These are phyloP conservation scores for Leccinum pseudoinsigne DNA, from an alignment of 1,284 basidiomycete species.

Conservation along the genomic window DNA sequence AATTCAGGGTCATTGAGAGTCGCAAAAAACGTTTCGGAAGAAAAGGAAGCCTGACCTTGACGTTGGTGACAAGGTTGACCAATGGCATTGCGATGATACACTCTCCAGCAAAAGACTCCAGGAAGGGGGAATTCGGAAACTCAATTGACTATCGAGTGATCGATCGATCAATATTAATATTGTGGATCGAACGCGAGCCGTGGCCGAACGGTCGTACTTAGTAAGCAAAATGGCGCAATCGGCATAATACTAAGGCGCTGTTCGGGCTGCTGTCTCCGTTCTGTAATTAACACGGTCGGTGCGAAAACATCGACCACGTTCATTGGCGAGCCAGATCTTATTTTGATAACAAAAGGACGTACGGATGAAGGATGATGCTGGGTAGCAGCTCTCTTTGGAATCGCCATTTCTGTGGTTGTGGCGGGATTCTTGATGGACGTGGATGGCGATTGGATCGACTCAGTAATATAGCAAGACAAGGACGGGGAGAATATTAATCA, in stretches of 20 bases:
- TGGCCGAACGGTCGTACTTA: too few species aligned
- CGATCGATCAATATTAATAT: too few species aligned
- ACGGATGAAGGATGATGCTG: conserved; percentile 12
- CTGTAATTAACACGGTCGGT: conserved; percentile 13
- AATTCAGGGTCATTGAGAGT: background rate
- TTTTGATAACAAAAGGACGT: conserved; percentile 5
- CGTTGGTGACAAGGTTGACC: conserved; percentile 59
- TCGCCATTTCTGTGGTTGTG: conserved; percentile 17
- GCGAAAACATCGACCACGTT: background rate
- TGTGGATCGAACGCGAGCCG: too few species aligned
- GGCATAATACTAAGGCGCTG: background rate
- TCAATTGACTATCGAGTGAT: background rate
- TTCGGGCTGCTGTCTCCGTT: conserved; percentile 7
- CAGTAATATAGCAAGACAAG: conserved; percentile 13
- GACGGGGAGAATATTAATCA: conserved; percentile 8
- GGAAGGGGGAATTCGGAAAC: background rate
- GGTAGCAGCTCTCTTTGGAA: conserved; percentile 7
- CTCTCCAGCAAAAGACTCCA: background rate
- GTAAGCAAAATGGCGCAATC: too few species aligned
- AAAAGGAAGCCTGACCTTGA: conserved; percentile 41
- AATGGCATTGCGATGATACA: conserved; percentile 3
- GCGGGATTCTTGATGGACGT: conserved; percentile 3
- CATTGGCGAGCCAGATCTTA: background rate
- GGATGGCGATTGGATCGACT: conserved; percentile 14
- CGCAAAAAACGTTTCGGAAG: background rate